A percentile compares a stretch with the other conserved stretches of the same genome.
Conservation (phyloP, 345 rosid species). For the Hypericum androsaemum region DNA sequence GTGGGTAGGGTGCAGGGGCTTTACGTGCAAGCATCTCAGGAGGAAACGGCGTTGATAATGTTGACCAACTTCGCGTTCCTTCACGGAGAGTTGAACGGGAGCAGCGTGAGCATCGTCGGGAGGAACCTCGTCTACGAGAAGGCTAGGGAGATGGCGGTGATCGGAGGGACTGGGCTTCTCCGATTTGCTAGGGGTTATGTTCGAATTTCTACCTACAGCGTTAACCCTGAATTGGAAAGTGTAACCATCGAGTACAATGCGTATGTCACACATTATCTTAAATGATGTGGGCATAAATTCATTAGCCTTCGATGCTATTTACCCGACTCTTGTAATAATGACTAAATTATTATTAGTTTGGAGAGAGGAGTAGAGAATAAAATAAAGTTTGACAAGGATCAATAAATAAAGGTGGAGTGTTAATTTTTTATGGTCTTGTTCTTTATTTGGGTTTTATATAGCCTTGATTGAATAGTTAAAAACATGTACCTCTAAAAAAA, state of each 20-base stretch:
- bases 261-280: neutral
- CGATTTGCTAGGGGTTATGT: neutral
- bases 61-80: neutral
- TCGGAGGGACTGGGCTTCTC: neutral
- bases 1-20: neutral
- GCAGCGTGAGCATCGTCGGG: neutral
- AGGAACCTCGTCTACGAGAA: neutral
- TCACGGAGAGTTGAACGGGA: neutral
- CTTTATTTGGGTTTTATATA: too few relatives aligned
- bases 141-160: constrained; percentile 1
- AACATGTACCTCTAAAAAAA: too few relatives aligned
- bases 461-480: too few relatives aligned
- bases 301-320: too few relatives aligned
- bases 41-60: neutral
- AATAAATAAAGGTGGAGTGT: too few relatives aligned
- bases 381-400: too few relatives aligned
- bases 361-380: too few relatives aligned
- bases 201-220: neutral
- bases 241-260: neutral
- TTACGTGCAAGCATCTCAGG: neutral
- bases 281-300: too few relatives aligned
- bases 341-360: too few relatives aligned
- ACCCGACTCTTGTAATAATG: too few relatives aligned
- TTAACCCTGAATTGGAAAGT: neutral
- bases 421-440: too few relatives aligned